Evolutionary conservation across 257 asterid species (phyloP).

Genomic region (Forsythia viridissima): DNA sequence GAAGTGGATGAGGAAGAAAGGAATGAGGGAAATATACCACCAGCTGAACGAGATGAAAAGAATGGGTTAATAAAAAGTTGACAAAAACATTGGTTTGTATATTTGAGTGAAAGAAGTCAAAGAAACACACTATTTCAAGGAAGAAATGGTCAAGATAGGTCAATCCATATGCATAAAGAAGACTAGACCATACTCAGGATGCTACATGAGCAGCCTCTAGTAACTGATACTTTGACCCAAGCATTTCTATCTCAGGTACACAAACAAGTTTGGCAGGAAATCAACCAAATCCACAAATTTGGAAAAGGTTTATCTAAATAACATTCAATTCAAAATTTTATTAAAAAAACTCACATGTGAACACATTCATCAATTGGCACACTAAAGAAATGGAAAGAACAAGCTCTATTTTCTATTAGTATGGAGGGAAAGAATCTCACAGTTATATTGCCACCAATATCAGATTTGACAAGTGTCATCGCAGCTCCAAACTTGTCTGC

Average conservation of each 20-base stretch:
- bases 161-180: neutral
- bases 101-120: neutral
- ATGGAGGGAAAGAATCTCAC: slow-evolving; percentile 42
- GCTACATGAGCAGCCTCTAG: neutral
- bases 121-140: neutral
- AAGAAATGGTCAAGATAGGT: neutral
- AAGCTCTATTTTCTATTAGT: neutral
- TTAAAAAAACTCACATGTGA: neutral
- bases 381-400: neutral
- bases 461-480: slow-evolving; percentile 90
- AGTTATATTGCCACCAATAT: slow-evolving; percentile 85
- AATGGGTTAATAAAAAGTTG: neutral
- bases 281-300: neutral
- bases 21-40: no score
- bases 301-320: neutral
- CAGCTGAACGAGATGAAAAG: no score
- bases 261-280: neutral
- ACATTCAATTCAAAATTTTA: neutral
- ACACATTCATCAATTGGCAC: neutral
- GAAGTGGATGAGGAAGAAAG: no score
- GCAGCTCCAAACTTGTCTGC: slow-evolving; percentile 96
- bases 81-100: neutral
- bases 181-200: neutral
- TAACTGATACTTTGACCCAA: neutral
- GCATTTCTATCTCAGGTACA: neutral